phyloP scores from a whole-genome alignment of 2,329 filamentous ascomycete genomes.

The Colletotrichum higginsianum region DNA sequence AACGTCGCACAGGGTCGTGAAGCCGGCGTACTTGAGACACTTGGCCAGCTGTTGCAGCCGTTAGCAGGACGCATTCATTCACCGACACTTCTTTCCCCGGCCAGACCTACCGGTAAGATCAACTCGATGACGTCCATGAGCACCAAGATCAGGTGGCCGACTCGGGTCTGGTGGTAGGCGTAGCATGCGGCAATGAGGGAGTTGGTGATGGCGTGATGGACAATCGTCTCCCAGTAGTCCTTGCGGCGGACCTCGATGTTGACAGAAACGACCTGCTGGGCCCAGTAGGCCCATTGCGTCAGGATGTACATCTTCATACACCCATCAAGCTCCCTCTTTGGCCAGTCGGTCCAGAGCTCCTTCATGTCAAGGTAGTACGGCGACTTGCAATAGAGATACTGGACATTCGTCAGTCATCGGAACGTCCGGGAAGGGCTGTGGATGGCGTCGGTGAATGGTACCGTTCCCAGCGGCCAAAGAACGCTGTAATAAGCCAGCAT shows the following conservation, averaged over 20 bases:
- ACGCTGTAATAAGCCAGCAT: slow-evolving; percentile 17
- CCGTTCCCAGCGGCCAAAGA: slow-evolving; percentile 14
- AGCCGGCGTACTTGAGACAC: slow-evolving; percentile 9
- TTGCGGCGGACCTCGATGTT: slow-evolving; percentile 24
- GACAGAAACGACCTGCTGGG: slow-evolving; percentile 28
- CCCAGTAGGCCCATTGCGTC: slow-evolving; percentile 28
- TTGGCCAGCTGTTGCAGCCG: slow-evolving; percentile 1
- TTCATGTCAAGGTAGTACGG: slow-evolving; percentile 15
- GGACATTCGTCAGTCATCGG: not conserved
- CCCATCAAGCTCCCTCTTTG: slow-evolving; percentile 18
- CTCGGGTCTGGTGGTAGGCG: slow-evolving; percentile 20
- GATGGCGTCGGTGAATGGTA: not conserved
- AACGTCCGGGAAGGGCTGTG: too few relatives aligned
- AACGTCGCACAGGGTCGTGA: slow-evolving; percentile 18
- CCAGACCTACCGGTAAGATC: slow-evolving; percentile 5
- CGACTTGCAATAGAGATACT: slow-evolving; percentile 17
- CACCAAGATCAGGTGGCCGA: slow-evolving; percentile 15
- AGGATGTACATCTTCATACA: slow-evolving; percentile 29
- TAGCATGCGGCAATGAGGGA: slow-evolving; percentile 13
- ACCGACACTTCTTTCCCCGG: too few relatives aligned
- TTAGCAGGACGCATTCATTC: not conserved
- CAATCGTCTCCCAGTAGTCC: slow-evolving; percentile 19
- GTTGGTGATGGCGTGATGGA: slow-evolving; percentile 12
- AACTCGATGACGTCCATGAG: slow-evolving; percentile 23
- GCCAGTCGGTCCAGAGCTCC: slow-evolving; percentile 15